Evolutionary conservation across 129 eudicot genomes (phyloP).

Genomic region (Centella asiatica): DNA sequence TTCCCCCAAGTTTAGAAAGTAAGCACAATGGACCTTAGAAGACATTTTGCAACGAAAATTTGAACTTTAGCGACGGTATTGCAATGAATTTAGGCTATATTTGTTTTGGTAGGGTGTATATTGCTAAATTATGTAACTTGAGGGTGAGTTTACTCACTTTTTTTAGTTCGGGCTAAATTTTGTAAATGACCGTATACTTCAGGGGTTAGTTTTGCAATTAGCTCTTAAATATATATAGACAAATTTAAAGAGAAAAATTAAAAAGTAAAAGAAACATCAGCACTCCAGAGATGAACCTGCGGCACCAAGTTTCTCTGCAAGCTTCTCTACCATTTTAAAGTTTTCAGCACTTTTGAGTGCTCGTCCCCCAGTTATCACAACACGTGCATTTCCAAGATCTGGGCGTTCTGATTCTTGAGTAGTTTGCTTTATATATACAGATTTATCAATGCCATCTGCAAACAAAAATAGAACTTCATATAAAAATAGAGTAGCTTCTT

Average conservation of each 20-base stretch:
- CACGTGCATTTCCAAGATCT: slow-evolving; percentile 88
- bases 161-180: no score
- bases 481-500: not conserved
- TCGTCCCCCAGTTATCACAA: slow-evolving; percentile 89
- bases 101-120: no score
- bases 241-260: not conserved
- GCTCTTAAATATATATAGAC: no score
- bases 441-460: slow-evolving; percentile 53
- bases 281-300: slow-evolving; percentile 52
- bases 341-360: slow-evolving; percentile 96
- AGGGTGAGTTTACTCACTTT: no score
- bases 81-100: no score
- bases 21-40: no score
- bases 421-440: slow-evolving; percentile 46
- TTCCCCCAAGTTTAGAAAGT: no score
- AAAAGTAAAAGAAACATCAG: not conserved
- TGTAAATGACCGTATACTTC: no score
- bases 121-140: no score
- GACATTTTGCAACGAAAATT: no score
- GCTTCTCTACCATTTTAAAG: slow-evolving; percentile 77
- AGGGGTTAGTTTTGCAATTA: no score
- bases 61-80: no score
- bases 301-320: slow-evolving; percentile 95
- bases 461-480: slow-evolving; percentile 1
- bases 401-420: slow-evolving; percentile 84